Conservation (phyloP, 139 green algal species). For the Volvox africanus region DNA sequence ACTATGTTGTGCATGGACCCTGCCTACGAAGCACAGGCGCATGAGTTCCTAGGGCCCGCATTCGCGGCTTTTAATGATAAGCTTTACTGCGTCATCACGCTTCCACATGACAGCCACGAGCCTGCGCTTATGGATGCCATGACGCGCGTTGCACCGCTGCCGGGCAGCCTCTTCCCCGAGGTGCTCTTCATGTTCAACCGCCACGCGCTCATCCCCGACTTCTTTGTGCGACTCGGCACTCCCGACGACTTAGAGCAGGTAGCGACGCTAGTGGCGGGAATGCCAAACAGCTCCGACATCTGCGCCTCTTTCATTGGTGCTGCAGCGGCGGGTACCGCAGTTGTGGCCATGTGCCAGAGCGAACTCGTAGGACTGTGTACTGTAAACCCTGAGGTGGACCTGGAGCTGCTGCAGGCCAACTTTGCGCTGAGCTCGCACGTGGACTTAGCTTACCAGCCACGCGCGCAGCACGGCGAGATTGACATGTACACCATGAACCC, state of each 20-base stretch:
- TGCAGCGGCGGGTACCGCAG: conserved; percentile 39
- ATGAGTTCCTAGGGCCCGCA: conserved; percentile 51
- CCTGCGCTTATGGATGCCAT: conserved; percentile 60
- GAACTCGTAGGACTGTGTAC: conserved; percentile 70
- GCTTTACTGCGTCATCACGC: conserved; percentile 70
- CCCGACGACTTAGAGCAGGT: conserved; percentile 50
- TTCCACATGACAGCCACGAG: conserved; percentile 65
- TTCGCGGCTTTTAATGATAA: conserved; percentile 62
- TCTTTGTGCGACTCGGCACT: conserved; percentile 53
- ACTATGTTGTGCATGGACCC: conserved; percentile 78
- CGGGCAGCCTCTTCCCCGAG: conserved; percentile 58
- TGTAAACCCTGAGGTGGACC: conserved; percentile 60
- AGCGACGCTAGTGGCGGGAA: conserved; percentile 49
- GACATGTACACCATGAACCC: conserved; percentile 75
- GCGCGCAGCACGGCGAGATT: conserved; percentile 63
- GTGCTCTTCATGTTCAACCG: conserved; percentile 55
- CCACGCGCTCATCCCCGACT: conserved; percentile 49
- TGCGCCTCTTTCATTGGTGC: conserved; percentile 55
- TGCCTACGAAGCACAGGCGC: conserved; percentile 58
- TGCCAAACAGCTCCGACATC: conserved; percentile 60
- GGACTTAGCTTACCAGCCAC: conserved; percentile 43
- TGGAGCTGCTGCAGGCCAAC: conserved; percentile 63
- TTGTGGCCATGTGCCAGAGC: conserved; percentile 52
- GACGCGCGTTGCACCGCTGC: conserved; percentile 54
- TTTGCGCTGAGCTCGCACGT: conserved; percentile 60